phyloP scores from a whole-genome alignment of 139 green algal genomes.

The Asterochloris erici region DNA sequence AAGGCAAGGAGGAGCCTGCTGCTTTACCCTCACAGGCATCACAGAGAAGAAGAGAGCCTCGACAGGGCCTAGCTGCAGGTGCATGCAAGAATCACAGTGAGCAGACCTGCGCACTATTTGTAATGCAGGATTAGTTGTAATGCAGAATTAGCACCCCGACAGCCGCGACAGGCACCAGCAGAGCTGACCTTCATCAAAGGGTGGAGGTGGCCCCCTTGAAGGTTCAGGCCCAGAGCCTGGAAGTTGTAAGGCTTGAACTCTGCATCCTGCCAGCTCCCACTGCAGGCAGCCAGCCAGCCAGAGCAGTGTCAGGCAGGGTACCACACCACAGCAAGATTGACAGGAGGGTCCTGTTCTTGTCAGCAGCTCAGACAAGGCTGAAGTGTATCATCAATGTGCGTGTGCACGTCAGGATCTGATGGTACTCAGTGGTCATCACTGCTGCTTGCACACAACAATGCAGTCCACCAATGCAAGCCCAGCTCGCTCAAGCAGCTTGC shows the following conservation, averaged over 20 bases:
- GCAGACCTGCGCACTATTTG: neutral
- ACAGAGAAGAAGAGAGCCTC: neutral
- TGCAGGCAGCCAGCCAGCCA: constrained; percentile 22
- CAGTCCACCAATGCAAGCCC: too few relatives aligned
- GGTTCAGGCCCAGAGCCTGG: constrained; percentile 70
- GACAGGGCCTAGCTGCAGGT: too few relatives aligned
- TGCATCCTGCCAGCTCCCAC: constrained; percentile 77
- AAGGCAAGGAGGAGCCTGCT: neutral
- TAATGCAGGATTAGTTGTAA: too few relatives aligned
- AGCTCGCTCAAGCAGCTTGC: neutral
- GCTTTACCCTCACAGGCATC: neutral
- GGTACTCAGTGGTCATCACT: constrained; percentile 17
- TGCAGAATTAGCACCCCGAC: neutral
- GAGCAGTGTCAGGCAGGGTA: neutral
- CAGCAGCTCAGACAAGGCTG: constrained; percentile 15
- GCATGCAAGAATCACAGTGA: neutral
- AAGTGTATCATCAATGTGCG: neutral
- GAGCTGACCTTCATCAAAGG: constrained; percentile 90
- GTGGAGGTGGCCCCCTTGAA: constrained; percentile 84
- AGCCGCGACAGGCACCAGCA: neutral
- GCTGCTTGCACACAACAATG: neutral
- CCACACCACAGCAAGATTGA: too few relatives aligned
- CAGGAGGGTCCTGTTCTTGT: neutral
- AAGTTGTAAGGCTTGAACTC: constrained; percentile 99
- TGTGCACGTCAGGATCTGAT: constrained; percentile 17